phyloP scores from a whole-genome alignment of 2,329 filamentous ascomycete species.

The Penicillium fuscoglaucum region DNA sequence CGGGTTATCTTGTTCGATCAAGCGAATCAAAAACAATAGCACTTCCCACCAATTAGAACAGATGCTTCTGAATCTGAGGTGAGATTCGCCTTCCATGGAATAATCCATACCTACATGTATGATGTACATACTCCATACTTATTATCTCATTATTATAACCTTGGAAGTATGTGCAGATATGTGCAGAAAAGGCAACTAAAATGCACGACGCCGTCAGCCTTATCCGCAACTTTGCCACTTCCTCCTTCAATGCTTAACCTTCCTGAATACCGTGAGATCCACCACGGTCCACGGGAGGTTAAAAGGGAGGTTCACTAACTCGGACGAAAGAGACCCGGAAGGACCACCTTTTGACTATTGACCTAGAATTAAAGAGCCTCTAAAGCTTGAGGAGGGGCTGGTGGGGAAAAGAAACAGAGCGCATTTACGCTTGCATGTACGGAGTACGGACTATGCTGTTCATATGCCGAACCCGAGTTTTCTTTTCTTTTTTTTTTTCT shows the following conservation, averaged over 20 bases:
- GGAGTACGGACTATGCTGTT: no score
- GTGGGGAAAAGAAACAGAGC: constrained; percentile 1
- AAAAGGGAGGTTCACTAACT: background rate
- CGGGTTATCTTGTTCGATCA: background rate
- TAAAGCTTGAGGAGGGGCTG: background rate
- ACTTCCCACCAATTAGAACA: background rate
- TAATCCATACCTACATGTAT: background rate
- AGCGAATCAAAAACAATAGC: background rate
- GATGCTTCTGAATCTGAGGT: constrained; percentile 1
- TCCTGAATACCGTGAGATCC: background rate
- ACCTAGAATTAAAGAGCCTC: constrained; percentile 3
- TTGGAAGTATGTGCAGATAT: background rate
- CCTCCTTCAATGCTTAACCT: background rate
- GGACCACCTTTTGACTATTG: background rate
- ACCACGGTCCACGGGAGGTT: background rate
- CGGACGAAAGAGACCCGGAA: background rate
- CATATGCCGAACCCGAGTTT: background rate
- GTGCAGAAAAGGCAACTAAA: background rate
- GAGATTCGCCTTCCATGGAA: constrained; percentile 2
- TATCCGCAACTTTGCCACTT: background rate
- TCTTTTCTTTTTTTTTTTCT: background rate
- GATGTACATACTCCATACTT: background rate
- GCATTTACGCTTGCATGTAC: background rate
- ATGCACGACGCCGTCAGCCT: background rate
- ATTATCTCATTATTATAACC: background rate